These are phyloP conservation scores for Stenocarpella maydis DNA, from an alignment of 2,329 filamentous ascomycete species.

Conservation along the genomic window DNA sequence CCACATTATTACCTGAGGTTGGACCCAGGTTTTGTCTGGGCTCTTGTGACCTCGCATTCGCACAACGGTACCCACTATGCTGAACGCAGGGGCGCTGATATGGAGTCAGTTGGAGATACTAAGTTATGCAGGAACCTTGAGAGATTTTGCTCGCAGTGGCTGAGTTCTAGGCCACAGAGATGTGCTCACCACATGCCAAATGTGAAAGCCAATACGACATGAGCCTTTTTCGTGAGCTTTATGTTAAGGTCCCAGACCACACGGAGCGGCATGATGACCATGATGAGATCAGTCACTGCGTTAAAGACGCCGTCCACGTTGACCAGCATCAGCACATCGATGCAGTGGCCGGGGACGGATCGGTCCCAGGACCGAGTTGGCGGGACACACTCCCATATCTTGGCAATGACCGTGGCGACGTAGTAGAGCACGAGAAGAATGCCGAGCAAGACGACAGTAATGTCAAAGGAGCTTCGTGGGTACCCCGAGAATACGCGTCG, in stretches of 20 bases:
- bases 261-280: conserved; percentile 7
- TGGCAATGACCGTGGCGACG: conserved; percentile 8
- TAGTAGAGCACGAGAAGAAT: conserved; percentile 16
- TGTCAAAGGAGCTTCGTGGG: conserved; percentile 8
- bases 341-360: background rate
- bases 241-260: conserved; percentile 18
- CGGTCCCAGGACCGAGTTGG: background rate
- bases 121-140: background rate
- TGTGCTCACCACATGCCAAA: conserved; percentile 10
- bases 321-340: conserved; percentile 5
- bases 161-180: background rate
- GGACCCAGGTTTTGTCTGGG: conserved; percentile 20
- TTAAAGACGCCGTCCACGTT: conserved; percentile 21
- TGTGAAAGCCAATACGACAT: conserved; percentile 12
- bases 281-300: conserved; percentile 2
- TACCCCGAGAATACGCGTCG: background rate
- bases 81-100: conserved; percentile 5
- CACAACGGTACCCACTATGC: conserved; percentile 9
- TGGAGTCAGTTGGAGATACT: background rate
- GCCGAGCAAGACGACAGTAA: background rate
- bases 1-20: conserved; percentile 21
- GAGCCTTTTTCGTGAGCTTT: background rate
- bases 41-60: background rate
- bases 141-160: too few relatives aligned
- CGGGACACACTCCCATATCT: conserved; percentile 18